Evolutionary conservation across 2,329 filamentous ascomycete genomes (phyloP).

Genomic region (Teratosphaeria nubilosa): DNA sequence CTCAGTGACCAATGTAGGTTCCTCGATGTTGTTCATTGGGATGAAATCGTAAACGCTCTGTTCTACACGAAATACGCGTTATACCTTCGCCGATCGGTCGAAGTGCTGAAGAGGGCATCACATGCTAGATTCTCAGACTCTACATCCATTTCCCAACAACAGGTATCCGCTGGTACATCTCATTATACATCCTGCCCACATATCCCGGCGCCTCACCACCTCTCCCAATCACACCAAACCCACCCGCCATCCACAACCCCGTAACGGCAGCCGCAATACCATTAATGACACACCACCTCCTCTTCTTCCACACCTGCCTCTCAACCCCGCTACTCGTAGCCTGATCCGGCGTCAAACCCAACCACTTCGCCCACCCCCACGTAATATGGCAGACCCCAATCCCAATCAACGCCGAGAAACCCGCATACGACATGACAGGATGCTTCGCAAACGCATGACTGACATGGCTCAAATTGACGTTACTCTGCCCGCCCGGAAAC

Average conservation of each 20-base stretch:
- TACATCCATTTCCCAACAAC: slow-evolving; percentile 40
- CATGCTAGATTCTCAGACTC: background rate
- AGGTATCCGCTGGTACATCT: slow-evolving; percentile 54
- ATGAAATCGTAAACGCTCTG: too few species aligned
- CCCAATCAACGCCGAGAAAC: slow-evolving; percentile 59
- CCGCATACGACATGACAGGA: slow-evolving; percentile 53
- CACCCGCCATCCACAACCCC: slow-evolving; percentile 70
- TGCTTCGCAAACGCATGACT: slow-evolving; percentile 73
- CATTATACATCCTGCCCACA: slow-evolving; percentile 72
- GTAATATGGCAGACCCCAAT: slow-evolving; percentile 67
- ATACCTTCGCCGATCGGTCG: background rate
- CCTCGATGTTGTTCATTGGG: too few species aligned
- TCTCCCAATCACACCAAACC: slow-evolving; percentile 65
- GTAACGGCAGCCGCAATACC: slow-evolving; percentile 48
- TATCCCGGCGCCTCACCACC: slow-evolving; percentile 63
- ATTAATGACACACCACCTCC: slow-evolving; percentile 64
- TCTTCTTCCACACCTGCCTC: slow-evolving; percentile 46
- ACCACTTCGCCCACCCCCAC: slow-evolving; percentile 79
- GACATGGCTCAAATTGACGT: slow-evolving; percentile 74
- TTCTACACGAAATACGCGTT: background rate
- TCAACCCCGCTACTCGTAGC: slow-evolving; percentile 38
- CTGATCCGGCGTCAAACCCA: slow-evolving; percentile 52
- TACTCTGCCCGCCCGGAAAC: slow-evolving; percentile 75
- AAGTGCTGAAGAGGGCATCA: background rate
- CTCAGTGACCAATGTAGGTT: too few species aligned